A percentile compares a stretch with the other conserved stretches of the same genome.
Conservation (phyloP, 192 early-diverging fungal genomes). For the Martensiomyces pterosporus region DNA sequence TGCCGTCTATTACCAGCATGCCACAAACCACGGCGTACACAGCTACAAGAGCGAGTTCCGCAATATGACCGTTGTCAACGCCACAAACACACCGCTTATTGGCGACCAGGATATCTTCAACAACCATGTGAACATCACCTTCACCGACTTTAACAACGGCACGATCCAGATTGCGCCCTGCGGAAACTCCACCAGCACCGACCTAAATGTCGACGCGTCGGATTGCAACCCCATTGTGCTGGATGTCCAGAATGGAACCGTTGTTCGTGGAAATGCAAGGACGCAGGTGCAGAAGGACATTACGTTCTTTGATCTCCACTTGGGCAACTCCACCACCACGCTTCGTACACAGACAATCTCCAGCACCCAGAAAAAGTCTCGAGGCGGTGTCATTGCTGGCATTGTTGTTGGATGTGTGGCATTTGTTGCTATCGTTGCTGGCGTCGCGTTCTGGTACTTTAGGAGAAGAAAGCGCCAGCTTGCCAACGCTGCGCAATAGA, state of each 20-base stretch:
- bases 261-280: constrained; percentile 27
- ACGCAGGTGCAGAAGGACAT: constrained; percentile 21
- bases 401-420: constrained; percentile 37
- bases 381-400: constrained; percentile 30
- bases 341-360: constrained; percentile 42
- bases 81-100: constrained; percentile 24
- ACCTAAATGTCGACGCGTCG: not conserved
- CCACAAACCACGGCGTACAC: constrained; percentile 27
- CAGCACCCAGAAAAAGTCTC: constrained; percentile 16
- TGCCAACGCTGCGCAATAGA: no score
- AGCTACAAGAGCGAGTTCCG: constrained; percentile 30
- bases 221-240: constrained; percentile 37
- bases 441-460: constrained; percentile 11
- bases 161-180: constrained; percentile 31
- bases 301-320: constrained; percentile 38
- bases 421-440: constrained; percentile 15
- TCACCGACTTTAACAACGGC: constrained; percentile 47
- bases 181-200: constrained; percentile 22
- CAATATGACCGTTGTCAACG: constrained; percentile 38
- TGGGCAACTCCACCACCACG: constrained; percentile 13
- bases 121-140: constrained; percentile 19
- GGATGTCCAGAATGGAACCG: constrained; percentile 19
- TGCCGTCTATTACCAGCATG: constrained; percentile 10
- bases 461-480: constrained; percentile 9
- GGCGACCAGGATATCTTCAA: constrained; percentile 35